These are phyloP conservation scores for Gynostemma pentaphyllum DNA, from an alignment of 306 rosid species.

Conservation along the genomic window DNA sequence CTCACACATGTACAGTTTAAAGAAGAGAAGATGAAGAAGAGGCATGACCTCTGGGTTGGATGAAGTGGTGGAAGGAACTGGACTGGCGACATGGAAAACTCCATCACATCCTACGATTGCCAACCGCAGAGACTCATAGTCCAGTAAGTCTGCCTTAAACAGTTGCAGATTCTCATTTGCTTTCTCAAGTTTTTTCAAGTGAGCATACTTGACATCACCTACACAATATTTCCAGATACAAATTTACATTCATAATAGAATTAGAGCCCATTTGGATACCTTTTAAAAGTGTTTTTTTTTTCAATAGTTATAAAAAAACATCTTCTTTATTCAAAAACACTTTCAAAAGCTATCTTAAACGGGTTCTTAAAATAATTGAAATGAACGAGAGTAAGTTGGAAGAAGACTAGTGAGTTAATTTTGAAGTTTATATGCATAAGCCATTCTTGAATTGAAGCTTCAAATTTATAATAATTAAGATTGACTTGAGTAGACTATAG, in stretches of 20 bases:
- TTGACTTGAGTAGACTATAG: too few species aligned
- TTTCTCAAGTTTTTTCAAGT: slow-evolving; percentile 20
- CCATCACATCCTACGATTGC: slow-evolving; percentile 31
- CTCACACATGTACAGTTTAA: background rate
- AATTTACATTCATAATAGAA: background rate
- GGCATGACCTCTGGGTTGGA: slow-evolving; percentile 28
- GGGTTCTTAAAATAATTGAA: too few species aligned
- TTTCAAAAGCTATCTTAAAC: too few species aligned
- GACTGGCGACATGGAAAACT: slow-evolving; percentile 41
- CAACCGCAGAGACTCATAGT: slow-evolving; percentile 22
- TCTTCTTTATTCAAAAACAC: too few species aligned
- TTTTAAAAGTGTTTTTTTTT: too few species aligned
- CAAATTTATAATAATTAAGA: too few species aligned
- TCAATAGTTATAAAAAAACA: too few species aligned
- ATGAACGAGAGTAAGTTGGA: too few species aligned
- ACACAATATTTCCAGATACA: background rate
- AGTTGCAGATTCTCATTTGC: slow-evolving; percentile 24
- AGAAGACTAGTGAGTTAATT: too few species aligned
- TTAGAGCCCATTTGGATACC: too few species aligned
- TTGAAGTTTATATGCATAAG: too few species aligned
- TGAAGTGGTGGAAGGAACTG: slow-evolving; percentile 26
- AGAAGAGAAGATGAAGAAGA: background rate
- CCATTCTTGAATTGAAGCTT: too few species aligned
- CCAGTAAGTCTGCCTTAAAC: slow-evolving; percentile 26
- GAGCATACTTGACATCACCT: slow-evolving; percentile 24